phyloP scores from a whole-genome alignment of 2,329 filamentous ascomycete species.

The Phaeosphaeriaceae sp. region DNA sequence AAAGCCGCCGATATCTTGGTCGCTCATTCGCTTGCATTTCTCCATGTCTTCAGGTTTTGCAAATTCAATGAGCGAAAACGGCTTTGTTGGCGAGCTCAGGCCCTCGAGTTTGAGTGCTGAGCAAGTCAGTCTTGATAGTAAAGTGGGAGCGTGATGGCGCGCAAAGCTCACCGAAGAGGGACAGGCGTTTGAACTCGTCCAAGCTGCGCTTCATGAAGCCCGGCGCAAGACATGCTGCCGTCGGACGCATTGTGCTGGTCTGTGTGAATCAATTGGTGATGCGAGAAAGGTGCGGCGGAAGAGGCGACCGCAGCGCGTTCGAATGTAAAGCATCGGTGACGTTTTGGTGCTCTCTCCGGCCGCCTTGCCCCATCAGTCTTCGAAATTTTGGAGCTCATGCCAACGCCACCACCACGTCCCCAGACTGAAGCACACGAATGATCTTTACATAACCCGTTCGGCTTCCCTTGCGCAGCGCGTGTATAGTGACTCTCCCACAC shows the following conservation, averaged over 20 bases:
- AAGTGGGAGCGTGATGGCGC: conserved; percentile 27
- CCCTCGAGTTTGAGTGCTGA: conserved; percentile 74
- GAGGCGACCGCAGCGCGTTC: neutral
- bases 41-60: conserved; percentile 53
- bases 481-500: conserved; percentile 7
- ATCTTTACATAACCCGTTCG: neutral
- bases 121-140: conserved; percentile 35
- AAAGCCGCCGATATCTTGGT: conserved; percentile 85
- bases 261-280: neutral
- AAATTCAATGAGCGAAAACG: conserved; percentile 72
- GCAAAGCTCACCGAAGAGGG: conserved; percentile 57
- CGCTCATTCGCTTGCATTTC: conserved; percentile 78
- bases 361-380: conserved; percentile 27
- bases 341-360: conserved; percentile 17
- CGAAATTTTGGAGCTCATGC: conserved; percentile 25
- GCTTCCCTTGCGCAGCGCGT: neutral
- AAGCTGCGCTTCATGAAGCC: conserved; percentile 66
- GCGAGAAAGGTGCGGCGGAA: neutral
- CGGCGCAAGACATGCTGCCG: conserved; percentile 44
- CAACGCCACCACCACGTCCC: conserved; percentile 8
- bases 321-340: conserved; percentile 19
- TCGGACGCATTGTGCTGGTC: conserved; percentile 43
- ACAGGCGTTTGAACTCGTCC: conserved; percentile 65
- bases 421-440: conserved; percentile 3
- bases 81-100: conserved; percentile 68